phyloP scores from a whole-genome alignment of 2,329 filamentous ascomycete species.

The Colletotrichum sp. region DNA sequence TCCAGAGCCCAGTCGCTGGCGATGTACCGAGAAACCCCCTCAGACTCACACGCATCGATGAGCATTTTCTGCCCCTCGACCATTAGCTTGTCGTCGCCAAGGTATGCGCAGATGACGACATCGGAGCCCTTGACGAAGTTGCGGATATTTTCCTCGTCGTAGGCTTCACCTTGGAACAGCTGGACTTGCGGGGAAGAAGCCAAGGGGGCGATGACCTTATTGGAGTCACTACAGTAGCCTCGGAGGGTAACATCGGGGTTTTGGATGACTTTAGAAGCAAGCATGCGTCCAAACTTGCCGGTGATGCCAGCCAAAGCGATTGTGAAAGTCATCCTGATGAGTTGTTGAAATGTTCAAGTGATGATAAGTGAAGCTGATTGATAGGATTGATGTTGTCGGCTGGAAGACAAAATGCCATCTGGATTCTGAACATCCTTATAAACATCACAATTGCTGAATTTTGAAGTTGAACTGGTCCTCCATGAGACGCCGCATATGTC shows the following conservation, averaged over 20 bases:
- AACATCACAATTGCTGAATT: too few relatives aligned
- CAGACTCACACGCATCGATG: slow-evolving; percentile 42
- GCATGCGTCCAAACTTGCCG: slow-evolving; percentile 32
- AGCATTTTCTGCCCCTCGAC: slow-evolving; percentile 43
- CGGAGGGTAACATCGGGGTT: slow-evolving; percentile 29
- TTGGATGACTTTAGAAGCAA: slow-evolving; percentile 32
- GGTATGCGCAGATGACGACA: slow-evolving; percentile 44
- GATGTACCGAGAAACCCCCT: slow-evolving; percentile 40
- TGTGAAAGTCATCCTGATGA: slow-evolving; percentile 2
- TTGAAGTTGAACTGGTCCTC: neutral
- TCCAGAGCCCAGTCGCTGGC: slow-evolving; percentile 46
- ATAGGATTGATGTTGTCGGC: too few relatives aligned
- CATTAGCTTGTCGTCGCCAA: slow-evolving; percentile 43
- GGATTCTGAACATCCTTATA: too few relatives aligned
- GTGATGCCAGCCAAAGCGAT: slow-evolving; percentile 38
- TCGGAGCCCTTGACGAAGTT: slow-evolving; percentile 33
- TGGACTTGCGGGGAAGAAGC: slow-evolving; percentile 19
- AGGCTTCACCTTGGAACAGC: slow-evolving; percentile 30
- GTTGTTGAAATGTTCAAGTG: too few relatives aligned
- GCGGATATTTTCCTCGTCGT: slow-evolving; percentile 27
- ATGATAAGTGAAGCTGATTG: too few relatives aligned
- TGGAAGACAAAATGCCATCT: too few relatives aligned
- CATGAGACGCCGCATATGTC: neutral
- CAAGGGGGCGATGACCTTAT: slow-evolving; percentile 26
- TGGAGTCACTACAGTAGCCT: slow-evolving; percentile 32